Conservation (phyloP, 192 early-diverging fungal species). For the Oehlia diaphana region DNA sequence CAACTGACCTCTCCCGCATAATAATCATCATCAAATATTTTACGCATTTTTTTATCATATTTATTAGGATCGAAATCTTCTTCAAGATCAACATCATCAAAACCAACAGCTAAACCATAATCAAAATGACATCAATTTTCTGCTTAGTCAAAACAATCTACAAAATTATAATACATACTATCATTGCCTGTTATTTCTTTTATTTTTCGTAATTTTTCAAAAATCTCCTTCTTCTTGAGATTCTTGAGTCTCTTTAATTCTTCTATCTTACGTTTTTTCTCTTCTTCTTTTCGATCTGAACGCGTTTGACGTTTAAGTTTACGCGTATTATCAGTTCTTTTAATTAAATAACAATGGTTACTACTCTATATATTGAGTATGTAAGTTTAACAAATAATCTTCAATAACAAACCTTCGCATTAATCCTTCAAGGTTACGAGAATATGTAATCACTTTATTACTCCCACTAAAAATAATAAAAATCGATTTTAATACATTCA, state of each 20-base stretch:
- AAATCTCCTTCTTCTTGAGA: constrained; percentile 85
- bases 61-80: constrained; percentile 90
- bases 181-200: constrained; percentile 80
- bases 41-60: constrained; percentile 85
- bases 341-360: background rate
- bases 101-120: constrained; percentile 49
- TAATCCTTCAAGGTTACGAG: constrained; percentile 80
- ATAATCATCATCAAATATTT: constrained; percentile 74
- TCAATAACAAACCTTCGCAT: constrained; percentile 49
- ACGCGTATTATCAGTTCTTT: constrained; percentile 76
- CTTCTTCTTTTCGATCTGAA: constrained; percentile 72
- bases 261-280: constrained; percentile 70
- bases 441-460: constrained; percentile 68
- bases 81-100: constrained; percentile 82
- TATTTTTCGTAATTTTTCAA: constrained; percentile 79
- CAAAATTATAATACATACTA: constrained; percentile 31
- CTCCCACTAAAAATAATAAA: constrained; percentile 48
- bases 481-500: background rate
- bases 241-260: constrained; percentile 93
- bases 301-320: constrained; percentile 69
- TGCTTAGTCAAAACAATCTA: background rate
- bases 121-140: background rate
- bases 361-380: background rate
- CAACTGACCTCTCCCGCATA: constrained; percentile 46
- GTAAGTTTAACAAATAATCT: background rate